phyloP scores from a whole-genome alignment of 192 early-diverging fungal genomes.

The Ambispora gerdemannii region DNA sequence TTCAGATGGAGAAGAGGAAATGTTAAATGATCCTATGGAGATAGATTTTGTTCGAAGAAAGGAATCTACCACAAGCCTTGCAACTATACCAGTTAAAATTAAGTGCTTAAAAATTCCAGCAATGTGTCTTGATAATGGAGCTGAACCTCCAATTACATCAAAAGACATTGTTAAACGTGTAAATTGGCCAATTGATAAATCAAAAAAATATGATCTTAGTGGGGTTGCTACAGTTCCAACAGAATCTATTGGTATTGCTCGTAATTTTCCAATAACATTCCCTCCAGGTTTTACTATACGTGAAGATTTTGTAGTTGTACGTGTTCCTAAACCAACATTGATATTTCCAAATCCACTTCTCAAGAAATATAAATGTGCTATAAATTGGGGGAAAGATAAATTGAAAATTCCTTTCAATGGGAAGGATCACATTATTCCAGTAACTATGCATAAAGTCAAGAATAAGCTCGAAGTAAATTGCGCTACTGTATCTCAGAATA shows the following conservation, averaged over 20 bases:
- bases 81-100: slow-evolving; percentile 1
- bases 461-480: no score
- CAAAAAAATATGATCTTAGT: no score
- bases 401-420: slow-evolving; percentile 11
- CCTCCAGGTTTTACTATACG: no score
- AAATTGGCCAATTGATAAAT: background rate
- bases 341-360: slow-evolving; percentile 16
- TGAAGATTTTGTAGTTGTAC: no score
- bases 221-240: no score
- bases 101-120: slow-evolving; percentile 6
- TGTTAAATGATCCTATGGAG: background rate
- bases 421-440: slow-evolving; percentile 6
- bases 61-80: background rate
- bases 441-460: no score
- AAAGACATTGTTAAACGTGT: slow-evolving; percentile 12
- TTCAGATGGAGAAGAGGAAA: background rate
- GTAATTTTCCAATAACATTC: no score
- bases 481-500: background rate
- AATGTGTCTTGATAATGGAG: background rate
- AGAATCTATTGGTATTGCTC: no score
- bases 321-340: background rate
- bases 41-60: slow-evolving; percentile 19
- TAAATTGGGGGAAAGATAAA: slow-evolving; percentile 18
- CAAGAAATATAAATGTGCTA: no score
- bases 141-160: background rate